Evolutionary conservation across 1,284 basidiomycete species (phyloP).

Genomic region (Tremellales sp.): DNA sequence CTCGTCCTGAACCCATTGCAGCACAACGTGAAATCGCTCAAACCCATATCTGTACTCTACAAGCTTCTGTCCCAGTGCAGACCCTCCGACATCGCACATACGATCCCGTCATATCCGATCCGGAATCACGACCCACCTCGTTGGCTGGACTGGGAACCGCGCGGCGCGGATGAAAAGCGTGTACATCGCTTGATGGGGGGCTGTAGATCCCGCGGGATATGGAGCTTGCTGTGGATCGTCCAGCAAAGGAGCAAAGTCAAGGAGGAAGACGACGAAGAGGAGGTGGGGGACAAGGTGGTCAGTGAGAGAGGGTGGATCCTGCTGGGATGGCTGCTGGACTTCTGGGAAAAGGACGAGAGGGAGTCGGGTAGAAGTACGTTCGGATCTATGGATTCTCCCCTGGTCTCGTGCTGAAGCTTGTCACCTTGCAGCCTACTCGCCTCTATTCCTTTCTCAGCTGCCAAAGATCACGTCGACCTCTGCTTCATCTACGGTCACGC

Average conservation of each 20-base stretch:
- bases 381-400: neutral
- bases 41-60: conserved; percentile 19
- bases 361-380: neutral
- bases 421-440: conserved; percentile 12
- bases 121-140: neutral
- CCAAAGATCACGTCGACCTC: conserved; percentile 1
- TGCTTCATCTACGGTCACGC: no score
- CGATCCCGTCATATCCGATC: conserved; percentile 7
- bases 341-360: conserved; percentile 30
- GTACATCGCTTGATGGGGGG: conserved; percentile 6
- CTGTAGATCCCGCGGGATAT: conserved; percentile 21
- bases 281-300: conserved; percentile 7
- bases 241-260: neutral
- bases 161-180: conserved; percentile 12
- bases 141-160: conserved; percentile 3
- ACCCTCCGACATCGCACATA: conserved; percentile 8
- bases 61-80: conserved; percentile 14
- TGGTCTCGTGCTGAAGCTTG: neutral
- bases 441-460: conserved; percentile 26
- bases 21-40: conserved; percentile 2
- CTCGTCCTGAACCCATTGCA: conserved; percentile 9
- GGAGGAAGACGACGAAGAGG: conserved; percentile 18
- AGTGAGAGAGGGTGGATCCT: conserved; percentile 27
- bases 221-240: conserved; percentile 24
- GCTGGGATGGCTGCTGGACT: conserved; percentile 25